Conservation (phyloP, 805 yeast species). For the Priceomyces carsonii region DNA sequence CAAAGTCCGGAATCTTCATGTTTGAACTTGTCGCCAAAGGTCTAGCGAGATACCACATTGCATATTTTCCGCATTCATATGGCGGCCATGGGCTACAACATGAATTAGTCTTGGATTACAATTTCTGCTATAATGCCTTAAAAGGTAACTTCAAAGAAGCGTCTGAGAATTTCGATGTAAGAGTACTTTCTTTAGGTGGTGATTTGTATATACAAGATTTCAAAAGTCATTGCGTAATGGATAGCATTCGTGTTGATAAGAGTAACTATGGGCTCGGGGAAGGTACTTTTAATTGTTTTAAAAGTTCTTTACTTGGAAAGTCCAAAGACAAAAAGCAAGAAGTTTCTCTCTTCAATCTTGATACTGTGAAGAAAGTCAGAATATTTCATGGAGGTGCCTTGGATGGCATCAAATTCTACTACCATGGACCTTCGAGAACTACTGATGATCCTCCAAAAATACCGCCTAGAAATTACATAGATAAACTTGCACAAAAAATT, state of each 20-base stretch:
- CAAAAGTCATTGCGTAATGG: constrained; percentile 24
- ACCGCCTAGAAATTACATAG: constrained; percentile 48
- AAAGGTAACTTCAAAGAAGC: constrained; percentile 26
- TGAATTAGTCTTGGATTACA: constrained; percentile 49
- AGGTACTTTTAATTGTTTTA: constrained; percentile 40
- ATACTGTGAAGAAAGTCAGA: constrained; percentile 51
- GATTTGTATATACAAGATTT: constrained; percentile 60
- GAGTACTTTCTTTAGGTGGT: constrained; percentile 60
- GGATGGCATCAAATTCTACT: constrained; percentile 72
- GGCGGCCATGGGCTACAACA: constrained; percentile 65
- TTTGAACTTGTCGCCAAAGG: constrained; percentile 67
- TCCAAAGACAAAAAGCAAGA: constrained; percentile 19
- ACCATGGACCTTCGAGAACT: constrained; percentile 1
- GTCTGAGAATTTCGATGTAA: constrained; percentile 44
- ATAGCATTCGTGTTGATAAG: constrained; percentile 16
- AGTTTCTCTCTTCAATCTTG: constrained; percentile 35
- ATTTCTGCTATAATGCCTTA: constrained; percentile 32
- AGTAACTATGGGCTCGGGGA: constrained; percentile 45
- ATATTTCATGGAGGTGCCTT: constrained; percentile 75
- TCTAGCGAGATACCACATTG: constrained; percentile 57
- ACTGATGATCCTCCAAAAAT: constrained; percentile 36
- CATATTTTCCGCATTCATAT: constrained; percentile 55
- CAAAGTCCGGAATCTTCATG: constrained; percentile 69
- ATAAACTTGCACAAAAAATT: constrained; percentile 23
- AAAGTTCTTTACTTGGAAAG: constrained; percentile 36